Evolutionary conservation across 257 asterid genomes (phyloP).

Genomic region (Gentiana dahurica): DNA sequence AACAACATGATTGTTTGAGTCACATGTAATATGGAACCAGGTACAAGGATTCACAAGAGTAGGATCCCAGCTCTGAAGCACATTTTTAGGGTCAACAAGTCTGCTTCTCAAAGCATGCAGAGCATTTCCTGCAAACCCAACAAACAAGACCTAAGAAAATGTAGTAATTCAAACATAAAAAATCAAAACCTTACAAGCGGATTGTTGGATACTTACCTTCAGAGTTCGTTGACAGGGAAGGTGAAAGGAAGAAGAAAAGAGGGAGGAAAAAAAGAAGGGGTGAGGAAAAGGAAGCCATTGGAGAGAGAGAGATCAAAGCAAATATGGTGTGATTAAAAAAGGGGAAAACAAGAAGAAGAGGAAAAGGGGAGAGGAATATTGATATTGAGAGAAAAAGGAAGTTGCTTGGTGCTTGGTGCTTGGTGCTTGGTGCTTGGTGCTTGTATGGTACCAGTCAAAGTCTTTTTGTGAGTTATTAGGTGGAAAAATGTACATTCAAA

Average conservation of each 20-base stretch:
- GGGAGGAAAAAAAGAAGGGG: constrained; percentile 10
- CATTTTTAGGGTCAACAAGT: constrained; percentile 66
- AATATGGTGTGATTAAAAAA: constrained; percentile 1
- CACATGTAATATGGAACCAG: constrained; percentile 91
- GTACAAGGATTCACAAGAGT: constrained; percentile 95
- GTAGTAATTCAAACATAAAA: neutral
- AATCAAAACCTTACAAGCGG: neutral
- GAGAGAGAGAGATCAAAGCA: constrained; percentile 8
- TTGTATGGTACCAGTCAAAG: too few relatives aligned
- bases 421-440: too few relatives aligned
- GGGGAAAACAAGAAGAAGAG: neutral
- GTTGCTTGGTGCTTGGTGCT: too few relatives aligned
- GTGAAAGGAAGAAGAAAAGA: constrained; percentile 40
- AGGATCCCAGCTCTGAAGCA: constrained; percentile 92
- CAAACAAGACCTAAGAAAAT: neutral
- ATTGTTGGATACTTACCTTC: constrained; percentile 38
- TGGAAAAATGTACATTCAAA: too few relatives aligned
- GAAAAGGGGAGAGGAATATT: neutral
- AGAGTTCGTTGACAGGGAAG: constrained; percentile 46
- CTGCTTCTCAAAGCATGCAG: constrained; percentile 68
- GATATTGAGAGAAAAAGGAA: neutral
- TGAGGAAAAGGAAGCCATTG: constrained; percentile 6
- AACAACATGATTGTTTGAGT: constrained; percentile 60
- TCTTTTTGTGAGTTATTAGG: too few relatives aligned
- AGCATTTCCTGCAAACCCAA: constrained; percentile 51